A percentile compares a stretch with the other conserved stretches of the same genome.
These are phyloP conservation scores for Onygena corvina DNA, from an alignment of 2,329 filamentous ascomycete genomes.

Conservation along the genomic window DNA sequence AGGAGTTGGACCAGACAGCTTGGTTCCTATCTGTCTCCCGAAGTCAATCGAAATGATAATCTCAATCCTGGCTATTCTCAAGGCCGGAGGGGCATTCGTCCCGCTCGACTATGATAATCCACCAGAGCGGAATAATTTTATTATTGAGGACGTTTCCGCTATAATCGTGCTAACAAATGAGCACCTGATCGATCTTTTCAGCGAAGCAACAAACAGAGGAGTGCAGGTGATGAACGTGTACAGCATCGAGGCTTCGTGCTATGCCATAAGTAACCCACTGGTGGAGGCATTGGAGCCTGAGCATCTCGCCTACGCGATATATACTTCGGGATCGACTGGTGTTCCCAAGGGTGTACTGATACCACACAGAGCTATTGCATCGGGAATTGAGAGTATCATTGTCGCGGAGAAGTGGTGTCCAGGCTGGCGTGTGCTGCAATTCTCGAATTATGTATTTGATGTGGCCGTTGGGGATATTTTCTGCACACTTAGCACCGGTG, in stretches of 20 bases:
- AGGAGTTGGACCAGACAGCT: too few relatives aligned
- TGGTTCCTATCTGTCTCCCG: conserved; percentile 14
- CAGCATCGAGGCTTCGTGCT: background rate
- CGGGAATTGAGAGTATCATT: conserved; percentile 23
- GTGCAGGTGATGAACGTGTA: background rate
- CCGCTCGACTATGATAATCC: conserved; percentile 7
- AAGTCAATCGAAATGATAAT: conserved; percentile 14
- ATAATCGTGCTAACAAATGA: conserved; percentile 10
- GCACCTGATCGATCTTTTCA: background rate
- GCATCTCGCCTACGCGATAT: conserved; percentile 26
- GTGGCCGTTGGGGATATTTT: background rate
- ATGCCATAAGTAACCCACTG: too few relatives aligned
- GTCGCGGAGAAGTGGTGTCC: conserved; percentile 25
- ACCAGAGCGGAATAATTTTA: conserved; percentile 1
- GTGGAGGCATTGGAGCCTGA: background rate
- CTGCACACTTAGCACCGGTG: conserved; percentile 43
- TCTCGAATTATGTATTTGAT: conserved; percentile 18
- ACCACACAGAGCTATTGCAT: background rate
- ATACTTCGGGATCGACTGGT: conserved; percentile 4
- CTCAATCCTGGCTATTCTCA: conserved; percentile 11
- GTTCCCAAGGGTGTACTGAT: conserved; percentile 7
- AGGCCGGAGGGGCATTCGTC: conserved; percentile 15
- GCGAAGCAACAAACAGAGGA: background rate
- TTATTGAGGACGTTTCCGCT: background rate
- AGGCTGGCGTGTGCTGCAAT: conserved; percentile 42